These are phyloP conservation scores for Umbelopsis vinacea DNA, from an alignment of 192 early-diverging fungal genomes.

Conservation along the genomic window DNA sequence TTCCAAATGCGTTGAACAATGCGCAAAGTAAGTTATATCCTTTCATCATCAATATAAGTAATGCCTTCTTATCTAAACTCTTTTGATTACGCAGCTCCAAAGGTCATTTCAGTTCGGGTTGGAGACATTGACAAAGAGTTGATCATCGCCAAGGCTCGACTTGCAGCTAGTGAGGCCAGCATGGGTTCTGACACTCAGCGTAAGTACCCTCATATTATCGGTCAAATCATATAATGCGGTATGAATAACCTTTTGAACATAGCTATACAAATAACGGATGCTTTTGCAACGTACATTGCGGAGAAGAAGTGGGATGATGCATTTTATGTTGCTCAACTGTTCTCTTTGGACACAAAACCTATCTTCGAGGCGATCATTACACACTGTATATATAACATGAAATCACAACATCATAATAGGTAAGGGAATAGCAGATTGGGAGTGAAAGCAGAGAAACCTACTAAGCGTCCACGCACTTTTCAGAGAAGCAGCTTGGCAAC, in stretches of 20 bases:
- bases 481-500: conserved; percentile 8
- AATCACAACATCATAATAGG: conserved; percentile 14
- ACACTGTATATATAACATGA: conserved; percentile 21
- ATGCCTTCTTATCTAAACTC: neutral
- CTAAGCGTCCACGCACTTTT: too few species aligned
- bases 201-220: neutral
- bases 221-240: neutral
- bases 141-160: neutral
- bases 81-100: neutral
- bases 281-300: neutral
- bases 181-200: neutral
- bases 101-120: neutral
- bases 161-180: neutral
- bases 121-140: conserved; percentile 12
- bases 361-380: conserved; percentile 7
- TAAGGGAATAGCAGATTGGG: neutral
- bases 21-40: neutral
- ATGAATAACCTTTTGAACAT: neutral
- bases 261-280: conserved; percentile 8
- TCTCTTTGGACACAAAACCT: neutral
- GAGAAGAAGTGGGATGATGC: conserved; percentile 17
- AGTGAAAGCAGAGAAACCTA: neutral
- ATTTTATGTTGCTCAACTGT: conserved; percentile 8
- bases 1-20: neutral
- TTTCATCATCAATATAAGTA: neutral